Conservation (phyloP, 1,284 basidiomycete species). For the Leccinum pachyderme region DNA sequence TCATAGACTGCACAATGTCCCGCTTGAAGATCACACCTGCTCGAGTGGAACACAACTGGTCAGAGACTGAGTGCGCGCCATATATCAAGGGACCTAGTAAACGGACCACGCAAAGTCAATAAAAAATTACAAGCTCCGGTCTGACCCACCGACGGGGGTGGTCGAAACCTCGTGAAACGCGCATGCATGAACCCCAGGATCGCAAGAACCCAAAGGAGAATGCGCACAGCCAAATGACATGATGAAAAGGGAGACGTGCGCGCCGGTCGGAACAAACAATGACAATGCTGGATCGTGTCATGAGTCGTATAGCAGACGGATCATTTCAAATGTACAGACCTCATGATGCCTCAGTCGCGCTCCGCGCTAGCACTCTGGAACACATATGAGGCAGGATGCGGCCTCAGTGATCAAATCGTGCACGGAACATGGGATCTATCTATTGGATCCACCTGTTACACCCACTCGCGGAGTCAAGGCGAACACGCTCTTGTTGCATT, state of each 20-base stretch:
- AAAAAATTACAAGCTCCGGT: conserved; percentile 1
- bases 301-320: conserved; percentile 11
- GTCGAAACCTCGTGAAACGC: conserved; percentile 17
- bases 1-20: conserved; percentile 3
- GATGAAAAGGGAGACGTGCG: conserved; percentile 5
- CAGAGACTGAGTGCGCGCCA: not conserved
- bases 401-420: conserved; percentile 3
- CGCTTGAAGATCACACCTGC: conserved; percentile 7
- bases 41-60: not conserved
- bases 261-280: conserved; percentile 1
- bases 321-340: conserved; percentile 21
- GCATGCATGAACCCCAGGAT: conserved; percentile 19
- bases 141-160: conserved; percentile 12
- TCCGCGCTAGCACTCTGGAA: conserved; percentile 4
- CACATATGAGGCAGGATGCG: conserved; percentile 1
- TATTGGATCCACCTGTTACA: conserved; percentile 16
- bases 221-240: conserved; percentile 26
- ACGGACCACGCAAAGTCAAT: conserved; percentile 1
- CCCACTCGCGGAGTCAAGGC: conserved; percentile 12
- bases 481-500: conserved; percentile 22
- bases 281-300: conserved; percentile 16
- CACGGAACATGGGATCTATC: conserved; percentile 3
- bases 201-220: conserved; percentile 21
- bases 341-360: not conserved
- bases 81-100: not conserved